Conservation (phyloP, 495 filamentous ascomycete species). For the Penicillium crystallinum region DNA sequence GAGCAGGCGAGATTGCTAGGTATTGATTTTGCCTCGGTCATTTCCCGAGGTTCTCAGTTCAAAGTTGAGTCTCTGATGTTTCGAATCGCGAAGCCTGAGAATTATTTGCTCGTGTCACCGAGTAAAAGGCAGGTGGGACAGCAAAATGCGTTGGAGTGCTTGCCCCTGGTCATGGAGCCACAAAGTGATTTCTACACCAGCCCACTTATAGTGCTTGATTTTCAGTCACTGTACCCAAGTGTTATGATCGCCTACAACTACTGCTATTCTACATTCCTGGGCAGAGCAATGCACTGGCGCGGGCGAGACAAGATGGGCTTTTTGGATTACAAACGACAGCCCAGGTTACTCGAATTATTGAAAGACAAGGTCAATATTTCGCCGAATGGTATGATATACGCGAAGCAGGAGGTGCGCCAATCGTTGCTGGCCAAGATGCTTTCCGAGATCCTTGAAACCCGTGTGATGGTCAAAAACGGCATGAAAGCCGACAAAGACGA, state of each 20-base stretch:
- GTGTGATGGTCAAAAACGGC: slow-evolving; percentile 95
- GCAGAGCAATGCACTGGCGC: slow-evolving; percentile 77
- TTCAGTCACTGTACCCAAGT: slow-evolving; percentile 93
- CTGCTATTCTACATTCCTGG: slow-evolving; percentile 96
- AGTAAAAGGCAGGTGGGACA: slow-evolving; percentile 85
- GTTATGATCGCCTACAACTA: slow-evolving; percentile 99
- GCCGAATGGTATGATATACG: slow-evolving; percentile 95
- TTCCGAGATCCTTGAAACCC: slow-evolving; percentile 89
- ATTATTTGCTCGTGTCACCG: slow-evolving; percentile 84
- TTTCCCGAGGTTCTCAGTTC: slow-evolving; percentile 90
- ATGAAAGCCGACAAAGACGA: slow-evolving; percentile 96
- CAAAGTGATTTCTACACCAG: slow-evolving; percentile 91
- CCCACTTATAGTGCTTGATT: slow-evolving; percentile 87
- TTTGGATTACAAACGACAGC: slow-evolving; percentile 69
- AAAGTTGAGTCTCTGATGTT: slow-evolving; percentile 99
- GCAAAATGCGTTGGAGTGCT: slow-evolving; percentile 92
- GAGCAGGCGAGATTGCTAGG: slow-evolving; percentile 92
- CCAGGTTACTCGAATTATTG: slow-evolving; percentile 69
- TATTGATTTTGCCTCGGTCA: slow-evolving; percentile 93
- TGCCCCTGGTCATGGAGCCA: slow-evolving; percentile 96
- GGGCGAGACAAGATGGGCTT: slow-evolving; percentile 96
- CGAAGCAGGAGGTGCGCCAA: slow-evolving; percentile 77
- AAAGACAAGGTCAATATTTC: slow-evolving; percentile 87
- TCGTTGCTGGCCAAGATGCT: slow-evolving; percentile 95
- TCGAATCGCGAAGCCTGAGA: slow-evolving; percentile 94